phyloP scores from a whole-genome alignment of 768 basidiomycete species.

The Trametes gibbosa region DNA sequence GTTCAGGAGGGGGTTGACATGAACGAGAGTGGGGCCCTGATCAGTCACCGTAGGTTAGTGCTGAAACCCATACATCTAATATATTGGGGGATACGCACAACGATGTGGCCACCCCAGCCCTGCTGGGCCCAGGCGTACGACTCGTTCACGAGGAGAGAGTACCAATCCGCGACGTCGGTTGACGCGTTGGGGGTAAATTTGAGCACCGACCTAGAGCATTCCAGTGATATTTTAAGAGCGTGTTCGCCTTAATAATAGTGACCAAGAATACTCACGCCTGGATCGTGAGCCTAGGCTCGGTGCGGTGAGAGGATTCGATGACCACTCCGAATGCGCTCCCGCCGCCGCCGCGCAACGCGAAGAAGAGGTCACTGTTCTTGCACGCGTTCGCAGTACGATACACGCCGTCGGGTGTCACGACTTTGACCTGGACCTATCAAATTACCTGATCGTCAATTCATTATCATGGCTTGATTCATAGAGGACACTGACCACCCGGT shows the following conservation, averaged over 20 bases:
- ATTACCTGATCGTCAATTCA: background rate
- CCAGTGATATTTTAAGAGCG: background rate
- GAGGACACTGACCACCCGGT: constrained; percentile 27
- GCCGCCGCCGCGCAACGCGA: constrained; percentile 47
- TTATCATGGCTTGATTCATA: background rate
- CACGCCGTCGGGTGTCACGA: constrained; percentile 53
- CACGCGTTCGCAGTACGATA: constrained; percentile 43
- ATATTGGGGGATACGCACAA: constrained; percentile 29
- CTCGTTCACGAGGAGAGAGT: constrained; percentile 30
- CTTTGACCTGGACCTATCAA: constrained; percentile 42
- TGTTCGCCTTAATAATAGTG: constrained; percentile 11
- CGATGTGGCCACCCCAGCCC: constrained; percentile 39
- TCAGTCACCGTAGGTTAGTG: background rate
- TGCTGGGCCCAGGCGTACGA: constrained; percentile 32
- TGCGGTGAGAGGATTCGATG: constrained; percentile 23
- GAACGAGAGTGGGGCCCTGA: constrained; percentile 28
- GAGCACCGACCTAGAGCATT: constrained; percentile 26
- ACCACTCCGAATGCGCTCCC: constrained; percentile 38
- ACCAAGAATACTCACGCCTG: constrained; percentile 24
- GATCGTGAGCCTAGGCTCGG: constrained; percentile 23
- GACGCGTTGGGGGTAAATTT: constrained; percentile 23
- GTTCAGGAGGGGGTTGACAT: constrained; percentile 44
- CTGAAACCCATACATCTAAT: background rate
- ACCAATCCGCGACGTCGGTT: constrained; percentile 26
- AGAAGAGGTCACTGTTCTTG: constrained; percentile 52